Percentiles rank a stretch among this genome's conserved stretches.
These are phyloP conservation scores for Cerrena zonata DNA, from an alignment of 1,284 basidiomycete species.

Conservation along the genomic window DNA sequence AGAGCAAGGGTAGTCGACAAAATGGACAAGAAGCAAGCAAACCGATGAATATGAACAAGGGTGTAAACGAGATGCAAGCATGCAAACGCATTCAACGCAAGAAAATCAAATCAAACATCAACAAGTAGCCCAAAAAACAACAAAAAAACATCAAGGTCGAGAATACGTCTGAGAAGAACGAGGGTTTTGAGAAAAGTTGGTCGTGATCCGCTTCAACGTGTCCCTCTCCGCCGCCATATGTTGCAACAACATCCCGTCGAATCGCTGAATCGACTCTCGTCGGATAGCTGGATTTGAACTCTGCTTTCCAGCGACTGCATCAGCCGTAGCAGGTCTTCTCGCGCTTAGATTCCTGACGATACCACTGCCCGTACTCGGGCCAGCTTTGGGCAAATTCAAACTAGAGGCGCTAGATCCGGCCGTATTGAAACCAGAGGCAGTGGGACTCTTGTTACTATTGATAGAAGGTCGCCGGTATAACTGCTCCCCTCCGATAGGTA, in stretches of 20 bases:
- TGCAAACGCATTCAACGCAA: neutral
- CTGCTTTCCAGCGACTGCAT: slow-evolving; percentile 8
- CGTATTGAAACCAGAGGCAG: neutral
- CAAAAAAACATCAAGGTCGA: neutral
- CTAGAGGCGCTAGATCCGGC: neutral
- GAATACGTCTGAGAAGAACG: neutral
- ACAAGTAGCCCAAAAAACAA: slow-evolving; percentile 2
- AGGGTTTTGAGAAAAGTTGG: slow-evolving; percentile 19
- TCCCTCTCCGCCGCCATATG: slow-evolving; percentile 74
- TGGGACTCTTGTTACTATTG: neutral
- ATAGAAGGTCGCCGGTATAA: neutral
- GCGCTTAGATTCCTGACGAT: slow-evolving; percentile 15
- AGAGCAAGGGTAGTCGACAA: neutral
- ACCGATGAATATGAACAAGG: too few species aligned
- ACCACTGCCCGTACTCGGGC: slow-evolving; percentile 9
- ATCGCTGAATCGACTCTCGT: slow-evolving; percentile 51
- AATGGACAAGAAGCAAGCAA: neutral
- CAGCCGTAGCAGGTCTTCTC: slow-evolving; percentile 19
- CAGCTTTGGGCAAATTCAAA: slow-evolving; percentile 4
- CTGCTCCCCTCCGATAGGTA: neutral
- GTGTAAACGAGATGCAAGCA: too few species aligned
- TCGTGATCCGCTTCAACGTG: slow-evolving; percentile 64
- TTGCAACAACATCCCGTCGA: slow-evolving; percentile 69
- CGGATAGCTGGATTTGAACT: slow-evolving; percentile 23
- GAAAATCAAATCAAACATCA: neutral